Evolutionary conservation across 139 green algal species (phyloP).

Genomic region (Nannochloris sp.): DNA sequence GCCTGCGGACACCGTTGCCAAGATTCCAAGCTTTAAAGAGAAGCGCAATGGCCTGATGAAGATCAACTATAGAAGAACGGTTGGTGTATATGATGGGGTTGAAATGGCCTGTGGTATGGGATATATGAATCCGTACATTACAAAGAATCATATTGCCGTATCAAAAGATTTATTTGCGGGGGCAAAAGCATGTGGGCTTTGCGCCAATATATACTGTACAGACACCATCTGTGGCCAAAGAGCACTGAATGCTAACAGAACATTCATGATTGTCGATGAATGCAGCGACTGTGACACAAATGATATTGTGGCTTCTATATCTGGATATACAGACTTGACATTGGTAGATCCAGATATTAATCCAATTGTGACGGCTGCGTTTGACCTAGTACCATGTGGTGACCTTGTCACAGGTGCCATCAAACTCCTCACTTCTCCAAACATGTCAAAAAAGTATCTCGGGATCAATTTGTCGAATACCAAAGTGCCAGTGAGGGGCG

Average conservation of each 20-base stretch:
- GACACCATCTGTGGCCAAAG: slow-evolving; percentile 9
- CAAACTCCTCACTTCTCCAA: neutral
- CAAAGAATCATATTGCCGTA: slow-evolving; percentile 20
- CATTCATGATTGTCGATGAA: slow-evolving; percentile 18
- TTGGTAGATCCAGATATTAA: slow-evolving; percentile 10
- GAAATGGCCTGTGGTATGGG: slow-evolving; percentile 22
- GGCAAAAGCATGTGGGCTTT: slow-evolving; percentile 14
- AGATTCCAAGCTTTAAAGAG: neutral
- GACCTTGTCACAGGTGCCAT: slow-evolving; percentile 18
- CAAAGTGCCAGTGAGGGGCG: slow-evolving; percentile 2
- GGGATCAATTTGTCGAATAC: slow-evolving; percentile 14
- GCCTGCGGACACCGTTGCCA: neutral
- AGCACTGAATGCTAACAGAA: neutral
- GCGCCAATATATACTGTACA: slow-evolving; percentile 16
- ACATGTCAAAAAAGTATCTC: slow-evolving; percentile 2
- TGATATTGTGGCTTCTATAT: slow-evolving; percentile 7
- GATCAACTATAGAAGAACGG: slow-evolving; percentile 3
- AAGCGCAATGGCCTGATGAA: slow-evolving; percentile 2
- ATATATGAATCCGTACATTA: slow-evolving; percentile 17
- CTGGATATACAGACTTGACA: slow-evolving; percentile 5
- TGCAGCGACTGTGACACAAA: slow-evolving; percentile 16
- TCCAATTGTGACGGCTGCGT: slow-evolving; percentile 5
- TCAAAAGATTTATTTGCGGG: neutral
- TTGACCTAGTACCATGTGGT: slow-evolving; percentile 5
- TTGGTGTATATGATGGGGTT: slow-evolving; percentile 13